phyloP scores from a whole-genome alignment of 2,329 filamentous ascomycete species.

The Colletotrichum magnum region DNA sequence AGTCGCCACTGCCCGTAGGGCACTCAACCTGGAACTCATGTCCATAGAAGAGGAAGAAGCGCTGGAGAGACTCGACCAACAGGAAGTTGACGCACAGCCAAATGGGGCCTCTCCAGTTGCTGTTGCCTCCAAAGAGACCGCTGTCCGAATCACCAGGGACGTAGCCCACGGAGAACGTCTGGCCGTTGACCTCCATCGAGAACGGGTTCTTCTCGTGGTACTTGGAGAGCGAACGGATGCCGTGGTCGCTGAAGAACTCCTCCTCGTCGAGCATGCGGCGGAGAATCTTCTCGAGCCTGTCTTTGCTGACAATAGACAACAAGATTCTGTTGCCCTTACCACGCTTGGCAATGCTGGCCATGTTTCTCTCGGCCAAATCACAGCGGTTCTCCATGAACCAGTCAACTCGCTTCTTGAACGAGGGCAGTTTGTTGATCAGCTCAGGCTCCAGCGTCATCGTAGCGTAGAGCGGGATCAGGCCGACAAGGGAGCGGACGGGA shows the following conservation, averaged over 20 bases:
- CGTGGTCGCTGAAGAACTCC: conserved; percentile 91
- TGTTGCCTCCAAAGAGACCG: conserved; percentile 95
- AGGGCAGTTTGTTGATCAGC: conserved; percentile 90
- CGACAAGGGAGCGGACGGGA: conserved; percentile 91
- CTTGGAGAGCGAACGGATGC: conserved; percentile 93
- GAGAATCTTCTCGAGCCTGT: conserved; percentile 90
- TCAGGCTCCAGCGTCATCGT: conserved; percentile 94
- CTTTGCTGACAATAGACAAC: conserved; percentile 91
- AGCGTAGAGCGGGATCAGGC: conserved; percentile 92
- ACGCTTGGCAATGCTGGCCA: conserved; percentile 91
- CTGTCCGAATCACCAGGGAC: conserved; percentile 97
- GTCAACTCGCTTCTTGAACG: conserved; percentile 92
- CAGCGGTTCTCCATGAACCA: conserved; percentile 94
- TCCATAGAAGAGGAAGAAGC: conserved; percentile 97
- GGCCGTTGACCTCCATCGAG: conserved; percentile 95
- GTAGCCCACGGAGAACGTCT: conserved; percentile 89
- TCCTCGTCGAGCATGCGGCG: conserved; percentile 93
- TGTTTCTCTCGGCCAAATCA: conserved; percentile 92
- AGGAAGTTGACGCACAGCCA: conserved; percentile 98
- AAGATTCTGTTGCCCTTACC: conserved; percentile 92
- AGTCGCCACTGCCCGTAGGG: conserved; percentile 91
- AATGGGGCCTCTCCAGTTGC: conserved; percentile 96
- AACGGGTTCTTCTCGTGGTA: conserved; percentile 91
- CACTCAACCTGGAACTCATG: conserved; percentile 91
- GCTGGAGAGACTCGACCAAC: conserved; percentile 91